Evolutionary conservation across 2,329 filamentous ascomycete species (phyloP).

Genomic region (Amylocarpus encephaloides): DNA sequence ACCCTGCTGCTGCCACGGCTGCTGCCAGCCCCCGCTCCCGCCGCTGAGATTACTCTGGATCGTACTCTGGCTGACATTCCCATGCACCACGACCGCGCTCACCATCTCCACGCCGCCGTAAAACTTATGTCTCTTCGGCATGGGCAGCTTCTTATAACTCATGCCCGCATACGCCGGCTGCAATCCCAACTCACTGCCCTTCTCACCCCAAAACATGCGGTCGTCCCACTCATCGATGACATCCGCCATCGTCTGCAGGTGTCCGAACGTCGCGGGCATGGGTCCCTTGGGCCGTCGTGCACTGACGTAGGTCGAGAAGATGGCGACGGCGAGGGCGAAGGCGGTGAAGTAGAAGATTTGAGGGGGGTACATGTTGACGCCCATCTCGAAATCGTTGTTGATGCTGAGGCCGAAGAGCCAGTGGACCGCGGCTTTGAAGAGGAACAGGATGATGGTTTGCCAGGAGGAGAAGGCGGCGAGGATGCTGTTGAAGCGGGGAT

Average conservation of each 20-base stretch:
- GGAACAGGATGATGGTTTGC: conserved; percentile 29
- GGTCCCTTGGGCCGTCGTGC: conserved; percentile 20
- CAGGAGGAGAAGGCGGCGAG: conserved; percentile 26
- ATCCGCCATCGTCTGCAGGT: conserved; percentile 32
- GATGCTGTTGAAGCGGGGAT: conserved; percentile 26
- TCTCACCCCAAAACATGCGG: conserved; percentile 27
- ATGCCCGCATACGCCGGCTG: conserved; percentile 25
- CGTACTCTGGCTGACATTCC: not conserved
- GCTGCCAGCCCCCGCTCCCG: not conserved
- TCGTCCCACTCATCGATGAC: conserved; percentile 31
- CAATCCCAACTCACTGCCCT: conserved; percentile 6
- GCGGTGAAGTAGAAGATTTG: conserved; percentile 30
- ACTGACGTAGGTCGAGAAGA: conserved; percentile 24
- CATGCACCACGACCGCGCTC: not conserved
- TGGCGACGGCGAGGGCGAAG: conserved; percentile 22
- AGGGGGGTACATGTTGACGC: conserved; percentile 30
- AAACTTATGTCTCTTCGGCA: conserved; percentile 1
- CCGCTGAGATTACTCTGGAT: not conserved
- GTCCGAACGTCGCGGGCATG: conserved; percentile 29
- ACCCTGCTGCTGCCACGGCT: conserved; percentile 2
- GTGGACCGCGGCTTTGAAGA: conserved; percentile 29
- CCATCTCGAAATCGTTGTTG: conserved; percentile 26
- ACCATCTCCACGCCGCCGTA: conserved; percentile 3
- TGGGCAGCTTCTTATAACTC: conserved; percentile 2
- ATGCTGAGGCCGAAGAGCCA: conserved; percentile 31